Evolutionary conservation across 768 basidiomycete genomes (phyloP), one percentile per base, ranked within the genome.

Genomic region (Tricholoma sp.): DNA sequence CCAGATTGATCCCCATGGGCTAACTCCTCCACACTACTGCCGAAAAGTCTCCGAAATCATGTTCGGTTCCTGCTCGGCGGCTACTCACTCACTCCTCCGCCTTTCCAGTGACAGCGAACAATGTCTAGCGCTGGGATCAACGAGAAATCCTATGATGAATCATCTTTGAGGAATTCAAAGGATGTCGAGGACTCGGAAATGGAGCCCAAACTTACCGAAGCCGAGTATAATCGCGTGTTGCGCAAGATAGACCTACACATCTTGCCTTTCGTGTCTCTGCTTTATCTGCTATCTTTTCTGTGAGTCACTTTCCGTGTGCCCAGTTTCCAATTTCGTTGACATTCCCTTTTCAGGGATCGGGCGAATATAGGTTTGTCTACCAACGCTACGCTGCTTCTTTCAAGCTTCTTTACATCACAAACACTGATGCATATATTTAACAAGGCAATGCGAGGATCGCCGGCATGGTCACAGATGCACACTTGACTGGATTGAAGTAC

Each of bases 221-320:
- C 29, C 24, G 66, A 70, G 52, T 55, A 59, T 52, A 56, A 63
- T 53, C 62, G 63, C 39, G 62, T 72, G 15, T 57, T 79, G 45
- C 68, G 76, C 24, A 80, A 79, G 61, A 59, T 80, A 31, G 78
- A 80, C 59, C 63, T 66, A 57, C 76, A 79, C 57, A 59, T 80
- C 20, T 59, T 80, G 49, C 76, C 78, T 6, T 69, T 79, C 49
- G 71, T 79, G 36, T 76, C 76, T 5, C 55, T 77, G 36, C 62
- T 80, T 10, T 79, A 78, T 55, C 65, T 80, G 39, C 67, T 78
- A 50, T 78, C 76, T 6, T 80, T 79, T 61, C 62, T 80, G 75
- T 78, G 57, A 68, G 77, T 72, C 2, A 8, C 12, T 31, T 18
- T 29, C 50, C 37, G 32, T 56, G 11, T 20, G 2, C 24, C 41